Evolutionary conservation across 1,139 yeast genomes (phyloP).

Genomic region (Kodamaea sp.): DNA sequence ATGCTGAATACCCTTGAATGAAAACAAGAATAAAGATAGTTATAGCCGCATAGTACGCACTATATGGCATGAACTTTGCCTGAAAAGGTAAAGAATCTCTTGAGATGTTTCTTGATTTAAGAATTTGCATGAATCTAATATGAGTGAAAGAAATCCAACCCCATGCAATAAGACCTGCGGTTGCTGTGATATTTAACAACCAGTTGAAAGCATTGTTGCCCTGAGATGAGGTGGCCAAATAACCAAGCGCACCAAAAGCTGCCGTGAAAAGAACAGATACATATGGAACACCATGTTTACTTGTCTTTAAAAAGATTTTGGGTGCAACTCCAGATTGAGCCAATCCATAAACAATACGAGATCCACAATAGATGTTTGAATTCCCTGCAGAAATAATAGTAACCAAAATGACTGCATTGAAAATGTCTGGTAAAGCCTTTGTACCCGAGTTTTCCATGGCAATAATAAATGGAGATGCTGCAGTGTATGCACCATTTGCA

Average conservation of each 20-base stretch:
- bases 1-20: conserved; percentile 68
- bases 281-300: conserved; percentile 65
- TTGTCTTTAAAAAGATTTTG: conserved; percentile 46
- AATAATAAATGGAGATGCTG: conserved; percentile 51
- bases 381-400: conserved; percentile 79
- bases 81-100: conserved; percentile 67
- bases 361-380: conserved; percentile 76
- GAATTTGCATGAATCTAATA: conserved; percentile 62
- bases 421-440: conserved; percentile 60
- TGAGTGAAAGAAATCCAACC: conserved; percentile 63
- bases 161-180: conserved; percentile 76
- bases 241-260: conserved; percentile 62
- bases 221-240: conserved; percentile 55
- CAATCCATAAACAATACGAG: conserved; percentile 66
- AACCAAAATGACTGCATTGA: conserved; percentile 68
- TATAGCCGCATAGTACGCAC: conserved; percentile 55
- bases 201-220: conserved; percentile 77
- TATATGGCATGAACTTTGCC: conserved; percentile 62
- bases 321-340: conserved; percentile 65
- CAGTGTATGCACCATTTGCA: conserved; percentile 27
- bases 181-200: conserved; percentile 78
- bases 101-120: conserved; percentile 51
- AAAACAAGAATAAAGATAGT: conserved; percentile 53
- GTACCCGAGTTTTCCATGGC: conserved; percentile 71
- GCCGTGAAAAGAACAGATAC: conserved; percentile 57